phyloP scores from a whole-genome alignment of 257 asterid genomes.

The Solanum paucissectum region DNA sequence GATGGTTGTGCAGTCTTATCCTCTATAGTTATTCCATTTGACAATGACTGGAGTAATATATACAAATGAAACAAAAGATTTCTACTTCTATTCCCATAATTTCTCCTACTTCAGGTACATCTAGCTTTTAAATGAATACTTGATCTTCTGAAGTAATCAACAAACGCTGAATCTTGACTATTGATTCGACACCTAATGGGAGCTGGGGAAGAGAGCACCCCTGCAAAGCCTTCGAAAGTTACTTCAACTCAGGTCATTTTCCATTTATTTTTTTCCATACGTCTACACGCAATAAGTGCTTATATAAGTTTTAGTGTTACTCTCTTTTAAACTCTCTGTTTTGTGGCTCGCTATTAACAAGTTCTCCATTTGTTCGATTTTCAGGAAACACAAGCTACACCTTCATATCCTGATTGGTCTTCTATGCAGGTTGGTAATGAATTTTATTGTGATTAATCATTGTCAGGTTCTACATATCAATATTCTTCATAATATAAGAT shows the following conservation, averaged over 20 bases:
- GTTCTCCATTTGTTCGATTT: background rate
- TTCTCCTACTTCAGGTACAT: background rate
- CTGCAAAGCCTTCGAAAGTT: background rate
- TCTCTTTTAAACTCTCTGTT: background rate
- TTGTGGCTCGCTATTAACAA: background rate
- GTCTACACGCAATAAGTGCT: background rate
- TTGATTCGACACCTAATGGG: background rate
- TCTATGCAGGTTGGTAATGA: constrained; percentile 57
- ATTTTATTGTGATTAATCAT: background rate
- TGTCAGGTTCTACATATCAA: background rate
- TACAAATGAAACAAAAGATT: background rate
- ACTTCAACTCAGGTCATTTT: background rate
- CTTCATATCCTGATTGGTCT: constrained; percentile 82
- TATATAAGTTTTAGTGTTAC: background rate
- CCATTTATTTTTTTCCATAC: background rate
- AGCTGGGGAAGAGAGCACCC: constrained; percentile 2
- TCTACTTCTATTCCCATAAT: background rate
- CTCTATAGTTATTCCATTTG: background rate
- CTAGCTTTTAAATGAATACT: background rate
- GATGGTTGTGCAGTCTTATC: background rate
- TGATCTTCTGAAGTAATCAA: background rate
- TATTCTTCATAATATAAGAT: background rate
- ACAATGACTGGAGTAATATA: background rate
- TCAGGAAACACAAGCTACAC: background rate
- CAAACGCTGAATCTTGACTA: background rate